Evolutionary conservation across 352 stramenopile species (phyloP), one percentile per base, ranked within the genome.

Genomic region (Phytophthora fragariaefolia): DNA sequence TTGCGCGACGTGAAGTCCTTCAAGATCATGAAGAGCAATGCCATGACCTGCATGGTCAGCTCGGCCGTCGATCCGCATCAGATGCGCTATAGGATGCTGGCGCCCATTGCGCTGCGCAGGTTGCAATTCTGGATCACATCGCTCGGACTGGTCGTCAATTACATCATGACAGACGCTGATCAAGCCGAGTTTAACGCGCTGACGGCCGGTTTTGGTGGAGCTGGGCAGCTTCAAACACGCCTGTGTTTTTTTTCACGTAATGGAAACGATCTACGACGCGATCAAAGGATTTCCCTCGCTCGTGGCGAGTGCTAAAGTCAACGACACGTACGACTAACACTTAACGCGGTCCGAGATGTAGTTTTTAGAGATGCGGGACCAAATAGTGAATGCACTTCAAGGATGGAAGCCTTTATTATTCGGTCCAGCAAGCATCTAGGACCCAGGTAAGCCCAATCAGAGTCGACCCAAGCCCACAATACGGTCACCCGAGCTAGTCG

Each of bases 291-390:
- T 73, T 23, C 20, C 53, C 4, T 38, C 46, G 15, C 28, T n/a
- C n/a, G n/a, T n/a, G n/a, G n/a, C n/a, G n/a, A n/a, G n/a, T n/a
- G n/a, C n/a, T n/a, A n/a, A n/a, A 15, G 12, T 61, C 0, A 30
- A 43, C 8, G 34, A 61, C 42, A 32, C 66, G 9, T 69, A 74
- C 66, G 42, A 69, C 18, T 54, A 66, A 42, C 66, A 74, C 36
- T 74, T 69, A 32, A 50, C 53, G 10, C 10, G 49, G 0, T 43
- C 34, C 13, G 18, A 52, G 1, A 38, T 51, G 0, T 51, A 62
- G 17, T 69, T 63, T 40, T 20, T 8, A 3, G 2, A 18, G 2
- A 23, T 47, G 32, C 27, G 34, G 10, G 55, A 53, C n/a, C 3
- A 30, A 4, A 50, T 51, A 13, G 4, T n/a, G n/a, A n/a, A n/a